A percentile compares a stretch with the other conserved stretches of the same genome.
Conservation (phyloP, 768 basidiomycete genomes). For the Mycena amicta region DNA sequence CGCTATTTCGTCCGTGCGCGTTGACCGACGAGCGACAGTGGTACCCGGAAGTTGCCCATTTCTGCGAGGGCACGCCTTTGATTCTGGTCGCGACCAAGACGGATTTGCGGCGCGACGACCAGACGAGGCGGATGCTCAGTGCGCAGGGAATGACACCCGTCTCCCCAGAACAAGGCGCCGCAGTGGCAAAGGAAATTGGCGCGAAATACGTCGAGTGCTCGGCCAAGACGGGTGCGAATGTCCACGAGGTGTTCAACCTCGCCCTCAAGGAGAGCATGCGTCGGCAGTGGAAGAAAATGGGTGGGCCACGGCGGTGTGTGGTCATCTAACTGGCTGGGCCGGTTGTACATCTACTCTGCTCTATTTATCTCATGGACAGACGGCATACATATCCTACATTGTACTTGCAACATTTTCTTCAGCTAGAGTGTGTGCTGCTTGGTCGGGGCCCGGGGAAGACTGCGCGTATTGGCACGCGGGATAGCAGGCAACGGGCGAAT, state of each 20-base stretch:
- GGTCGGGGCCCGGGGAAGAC: background rate
- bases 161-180: slow-evolving; percentile 76
- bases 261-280: slow-evolving; percentile 90
- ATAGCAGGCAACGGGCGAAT: too few relatives aligned
- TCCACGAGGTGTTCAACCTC: slow-evolving; percentile 88
- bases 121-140: slow-evolving; percentile 82
- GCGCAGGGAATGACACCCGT: slow-evolving; percentile 89
- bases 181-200: slow-evolving; percentile 91
- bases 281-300: slow-evolving; percentile 73
- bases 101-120: slow-evolving; percentile 85
- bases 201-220: slow-evolving; percentile 94
- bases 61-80: slow-evolving; percentile 86
- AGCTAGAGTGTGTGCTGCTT: background rate
- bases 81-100: slow-evolving; percentile 94
- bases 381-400: background rate
- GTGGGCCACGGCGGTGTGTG: slow-evolving; percentile 73
- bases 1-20: too few relatives aligned
- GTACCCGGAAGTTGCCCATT: slow-evolving; percentile 92
- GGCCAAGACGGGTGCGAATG: slow-evolving; percentile 87
- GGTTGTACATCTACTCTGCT: slow-evolving; percentile 1
- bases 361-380: slow-evolving; percentile 5
- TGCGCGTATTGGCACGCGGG: too few relatives aligned
- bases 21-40: slow-evolving; percentile 69
- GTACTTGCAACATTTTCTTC: background rate
- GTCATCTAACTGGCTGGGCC: slow-evolving; percentile 39